Conservation (phyloP, 192 early-diverging fungal species). For the Linnemannia schmuckeri region DNA sequence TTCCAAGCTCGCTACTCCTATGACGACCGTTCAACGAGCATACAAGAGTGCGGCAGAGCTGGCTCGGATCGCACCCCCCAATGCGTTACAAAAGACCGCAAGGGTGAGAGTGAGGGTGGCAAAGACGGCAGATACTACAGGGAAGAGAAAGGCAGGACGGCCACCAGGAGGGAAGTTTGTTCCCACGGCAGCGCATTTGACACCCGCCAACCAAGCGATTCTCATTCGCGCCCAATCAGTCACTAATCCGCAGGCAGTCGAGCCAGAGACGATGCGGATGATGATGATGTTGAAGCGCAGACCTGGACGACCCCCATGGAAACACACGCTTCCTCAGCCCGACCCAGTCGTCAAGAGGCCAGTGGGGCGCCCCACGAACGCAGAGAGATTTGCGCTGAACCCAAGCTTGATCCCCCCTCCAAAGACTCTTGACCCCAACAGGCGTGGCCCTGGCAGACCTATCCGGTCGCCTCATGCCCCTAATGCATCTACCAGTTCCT, state of each 20-base stretch:
- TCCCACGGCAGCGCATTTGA: not conserved
- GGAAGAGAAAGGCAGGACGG: constrained; percentile 8
- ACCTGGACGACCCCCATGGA: constrained; percentile 22
- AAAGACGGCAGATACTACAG: constrained; percentile 5
- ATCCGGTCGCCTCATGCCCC: not conserved
- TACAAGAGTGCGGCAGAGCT: constrained; percentile 5
- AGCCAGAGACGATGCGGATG: constrained; percentile 2
- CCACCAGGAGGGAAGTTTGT: constrained; percentile 14
- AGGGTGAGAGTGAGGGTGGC: constrained; percentile 1
- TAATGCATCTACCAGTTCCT: not conserved
- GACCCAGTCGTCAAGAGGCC: constrained; percentile 14
- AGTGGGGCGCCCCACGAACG: constrained; percentile 23
- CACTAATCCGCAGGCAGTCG: not conserved
- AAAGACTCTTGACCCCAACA: not conserved
- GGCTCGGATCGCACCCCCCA: not conserved
- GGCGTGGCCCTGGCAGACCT: constrained; percentile 23
- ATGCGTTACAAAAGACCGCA: not conserved
- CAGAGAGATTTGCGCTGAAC: constrained; percentile 4
- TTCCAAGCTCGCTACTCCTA: not conserved
- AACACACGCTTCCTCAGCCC: not conserved
- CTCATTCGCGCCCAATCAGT: constrained; percentile 5
- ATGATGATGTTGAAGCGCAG: constrained; percentile 8
- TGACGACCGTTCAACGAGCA: not conserved
- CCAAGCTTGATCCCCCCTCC: constrained; percentile 5
- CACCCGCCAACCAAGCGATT: constrained; percentile 10